Percentiles rank a stretch among this genome's conserved stretches.
Evolutionary conservation across 305 asterid genomes (phyloP).

Genomic region (Solanum hybrid): DNA sequence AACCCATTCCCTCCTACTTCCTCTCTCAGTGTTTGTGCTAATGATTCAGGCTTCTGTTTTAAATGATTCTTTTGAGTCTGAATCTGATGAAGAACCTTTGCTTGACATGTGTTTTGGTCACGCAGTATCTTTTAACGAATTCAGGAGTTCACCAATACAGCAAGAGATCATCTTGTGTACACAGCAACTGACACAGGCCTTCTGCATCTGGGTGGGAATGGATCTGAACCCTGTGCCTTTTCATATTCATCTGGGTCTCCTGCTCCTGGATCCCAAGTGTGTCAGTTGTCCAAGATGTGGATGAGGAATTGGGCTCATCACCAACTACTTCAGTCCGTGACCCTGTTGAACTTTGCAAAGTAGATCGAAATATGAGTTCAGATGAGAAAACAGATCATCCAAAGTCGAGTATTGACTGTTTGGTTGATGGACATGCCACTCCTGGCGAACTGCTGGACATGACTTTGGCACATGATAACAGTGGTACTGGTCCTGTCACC

Average conservation of each 20-base stretch:
- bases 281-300: slow-evolving; percentile 20
- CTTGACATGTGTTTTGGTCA: slow-evolving; percentile 30
- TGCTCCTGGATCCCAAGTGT: slow-evolving; percentile 11
- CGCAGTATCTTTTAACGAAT: slow-evolving; percentile 31
- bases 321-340: slow-evolving; percentile 23
- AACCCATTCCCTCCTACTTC: slow-evolving; percentile 37
- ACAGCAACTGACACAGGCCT: slow-evolving; percentile 25
- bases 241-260: slow-evolving; percentile 32
- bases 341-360: slow-evolving; percentile 16
- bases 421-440: slow-evolving; percentile 18
- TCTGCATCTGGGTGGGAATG: slow-evolving; percentile 26
- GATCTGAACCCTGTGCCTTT: slow-evolving; percentile 26
- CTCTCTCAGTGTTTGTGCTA: slow-evolving; percentile 27
- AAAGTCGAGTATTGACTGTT: slow-evolving; percentile 10
- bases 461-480: slow-evolving; percentile 14
- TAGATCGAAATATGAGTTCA: slow-evolving; percentile 10
- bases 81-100: slow-evolving; percentile 34
- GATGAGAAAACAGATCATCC: slow-evolving; percentile 15
- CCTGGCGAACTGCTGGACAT: slow-evolving; percentile 19
- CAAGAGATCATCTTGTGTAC: slow-evolving; percentile 16
- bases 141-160: slow-evolving; percentile 37
- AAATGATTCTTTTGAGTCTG: slow-evolving; percentile 47
- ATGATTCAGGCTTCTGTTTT: slow-evolving; percentile 33
- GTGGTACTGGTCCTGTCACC: slow-evolving; percentile 1
- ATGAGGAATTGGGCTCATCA: slow-evolving; percentile 17